Conservation (phyloP, 1,284 basidiomycete genomes). For the Phlebopus sp. region DNA sequence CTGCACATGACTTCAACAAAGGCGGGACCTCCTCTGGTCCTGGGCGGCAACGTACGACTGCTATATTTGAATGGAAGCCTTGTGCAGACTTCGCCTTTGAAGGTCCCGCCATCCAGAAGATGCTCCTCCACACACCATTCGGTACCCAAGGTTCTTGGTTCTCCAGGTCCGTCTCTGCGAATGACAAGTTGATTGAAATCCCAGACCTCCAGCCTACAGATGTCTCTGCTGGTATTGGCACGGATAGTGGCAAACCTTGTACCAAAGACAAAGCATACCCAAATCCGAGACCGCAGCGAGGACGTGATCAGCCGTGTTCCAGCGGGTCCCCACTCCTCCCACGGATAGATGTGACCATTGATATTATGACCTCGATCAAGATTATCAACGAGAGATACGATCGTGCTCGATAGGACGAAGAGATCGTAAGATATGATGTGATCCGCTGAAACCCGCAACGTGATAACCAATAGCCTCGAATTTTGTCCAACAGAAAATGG, state of each 20-base stretch:
- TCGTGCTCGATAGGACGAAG: constrained; percentile 47
- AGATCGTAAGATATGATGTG: constrained; percentile 36
- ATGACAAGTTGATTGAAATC: constrained; percentile 53
- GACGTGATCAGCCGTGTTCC: constrained; percentile 42
- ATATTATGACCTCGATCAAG: constrained; percentile 22
- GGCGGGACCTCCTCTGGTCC: constrained; percentile 6
- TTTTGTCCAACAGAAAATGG: constrained; percentile 49
- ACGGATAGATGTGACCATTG: constrained; percentile 33
- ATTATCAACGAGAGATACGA: constrained; percentile 36
- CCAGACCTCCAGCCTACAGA: constrained; percentile 35
- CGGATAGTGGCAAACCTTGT: constrained; percentile 39
- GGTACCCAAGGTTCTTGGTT: constrained; percentile 5
- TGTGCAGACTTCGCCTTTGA: constrained; percentile 41
- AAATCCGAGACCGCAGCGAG: constrained; percentile 38
- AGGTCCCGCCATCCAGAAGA: constrained; percentile 28
- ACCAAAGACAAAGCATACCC: constrained; percentile 62
- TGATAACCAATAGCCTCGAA: constrained; percentile 48
- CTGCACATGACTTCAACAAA: constrained; percentile 46
- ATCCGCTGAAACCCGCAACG: constrained; percentile 36
- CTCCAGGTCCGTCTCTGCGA: constrained; percentile 25
- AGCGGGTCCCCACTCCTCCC: constrained; percentile 52
- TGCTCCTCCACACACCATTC: constrained; percentile 22
- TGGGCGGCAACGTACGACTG: constrained; percentile 17
- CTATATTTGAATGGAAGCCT: constrained; percentile 42
- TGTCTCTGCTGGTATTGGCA: constrained; percentile 3